Conservation (phyloP, 164 flowering plant genomes). For the Taxillus chinensis region DNA sequence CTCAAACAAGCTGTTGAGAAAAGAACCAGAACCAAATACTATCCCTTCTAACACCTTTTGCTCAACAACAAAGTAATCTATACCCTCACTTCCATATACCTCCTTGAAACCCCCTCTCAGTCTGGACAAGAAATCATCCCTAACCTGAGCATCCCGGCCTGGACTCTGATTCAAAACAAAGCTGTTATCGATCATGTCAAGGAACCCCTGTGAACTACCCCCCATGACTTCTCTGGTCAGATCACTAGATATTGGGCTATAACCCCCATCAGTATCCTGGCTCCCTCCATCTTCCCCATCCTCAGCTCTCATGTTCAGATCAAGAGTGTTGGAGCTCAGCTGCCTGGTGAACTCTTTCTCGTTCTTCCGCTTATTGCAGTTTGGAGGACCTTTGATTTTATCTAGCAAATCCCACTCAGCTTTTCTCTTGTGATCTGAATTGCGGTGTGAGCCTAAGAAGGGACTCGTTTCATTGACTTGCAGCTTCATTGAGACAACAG, state of each 20-base stretch:
- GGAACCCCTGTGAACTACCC: constrained; percentile 18
- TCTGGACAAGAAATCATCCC: constrained; percentile 30
- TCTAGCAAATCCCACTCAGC: constrained; percentile 28
- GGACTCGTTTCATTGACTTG: constrained; percentile 13
- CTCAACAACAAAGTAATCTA: constrained; percentile 29
- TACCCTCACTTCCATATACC: constrained; percentile 23
- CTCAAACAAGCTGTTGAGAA: constrained; percentile 47
- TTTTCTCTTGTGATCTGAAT: constrained; percentile 35
- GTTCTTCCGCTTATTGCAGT: constrained; percentile 15
- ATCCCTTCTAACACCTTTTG: constrained; percentile 44
- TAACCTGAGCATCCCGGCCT: constrained; percentile 14
- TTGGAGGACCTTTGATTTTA: constrained; percentile 31
- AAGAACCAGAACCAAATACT: constrained; percentile 26
- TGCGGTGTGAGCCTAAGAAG: neutral
- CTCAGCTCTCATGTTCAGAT: constrained; percentile 52
- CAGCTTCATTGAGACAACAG: constrained; percentile 42
- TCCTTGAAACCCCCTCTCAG: constrained; percentile 26
- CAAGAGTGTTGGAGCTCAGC: constrained; percentile 47
- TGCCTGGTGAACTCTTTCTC: constrained; percentile 33
- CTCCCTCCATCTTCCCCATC: constrained; percentile 22
- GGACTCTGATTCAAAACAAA: constrained; percentile 25
- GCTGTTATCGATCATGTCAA: constrained; percentile 32
- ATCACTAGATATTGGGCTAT: constrained; percentile 39
- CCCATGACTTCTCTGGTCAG: constrained; percentile 27
- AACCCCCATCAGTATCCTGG: constrained; percentile 15